Evolutionary conservation across 192 early-diverging fungal species (phyloP), one percentile per base, ranked within the genome.

Genomic region (Rhizophagus clarus): DNA sequence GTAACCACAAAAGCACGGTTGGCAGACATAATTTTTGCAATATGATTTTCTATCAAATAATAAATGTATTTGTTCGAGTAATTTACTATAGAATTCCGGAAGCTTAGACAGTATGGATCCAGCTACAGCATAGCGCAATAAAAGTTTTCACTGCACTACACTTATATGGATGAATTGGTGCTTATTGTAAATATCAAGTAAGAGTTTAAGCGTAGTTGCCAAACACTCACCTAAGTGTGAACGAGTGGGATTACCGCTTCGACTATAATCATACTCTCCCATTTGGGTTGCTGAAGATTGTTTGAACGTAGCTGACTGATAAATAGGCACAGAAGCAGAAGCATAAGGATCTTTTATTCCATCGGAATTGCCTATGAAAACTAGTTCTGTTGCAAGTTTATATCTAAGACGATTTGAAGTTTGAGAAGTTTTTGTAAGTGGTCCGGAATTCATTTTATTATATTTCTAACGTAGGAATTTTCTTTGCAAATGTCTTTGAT

Each of bases 221-320:
- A 20, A 56, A 0, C 29, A 24, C 68, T 84, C 90, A 89, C 93
- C 95, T 42, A 98, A 86, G 61, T 93, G 91, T n/a, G 96, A 93
- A 17, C 97, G 88, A n/a, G 97, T 99, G 7, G 97, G 97, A 85
- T 99, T 99, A 17, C 97, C 97, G n/a, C 92, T 94, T 64, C 97
- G 90, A 61, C 95, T 92, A 84, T 99, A 99, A 87, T 99, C 97
- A 82, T 95, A 99, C 71, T 96, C 95, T 17, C 95, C 97, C 80
- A 90, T 91, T 56, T 93, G 95, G 24, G 88, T 89, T 8, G 93
- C 95, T 26, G 87, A 83, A n/a, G 82, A 83, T 84, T 97, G 96
- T 87, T 97, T 98, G 87, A 99, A 99, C 0, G 97, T 99, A 15
- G 97, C 97, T 0, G 97, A 94, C 79, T 98, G 97, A 89, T 99